Conservation (phyloP, 345 rosid genomes). For the Arabidopsis arenosa region DNA sequence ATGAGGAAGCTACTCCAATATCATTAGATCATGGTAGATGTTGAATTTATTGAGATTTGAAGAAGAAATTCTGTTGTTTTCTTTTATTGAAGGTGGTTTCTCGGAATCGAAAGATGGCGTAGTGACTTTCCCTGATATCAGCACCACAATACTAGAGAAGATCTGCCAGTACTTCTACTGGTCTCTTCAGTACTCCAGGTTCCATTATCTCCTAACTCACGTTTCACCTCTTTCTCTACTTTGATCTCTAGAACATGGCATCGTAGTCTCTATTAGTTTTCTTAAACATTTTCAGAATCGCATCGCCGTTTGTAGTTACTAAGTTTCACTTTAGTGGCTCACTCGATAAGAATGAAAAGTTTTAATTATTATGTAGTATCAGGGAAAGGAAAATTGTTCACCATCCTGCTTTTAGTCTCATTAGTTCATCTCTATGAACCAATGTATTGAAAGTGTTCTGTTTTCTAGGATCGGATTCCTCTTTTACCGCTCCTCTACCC, state of each 20-base stretch:
- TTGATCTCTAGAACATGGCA: constrained; percentile 14
- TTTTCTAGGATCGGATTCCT: background rate
- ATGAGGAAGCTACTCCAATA: background rate
- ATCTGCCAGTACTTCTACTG: constrained; percentile 89
- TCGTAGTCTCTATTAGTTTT: background rate
- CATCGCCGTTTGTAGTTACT: background rate
- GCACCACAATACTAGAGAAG: constrained; percentile 82
- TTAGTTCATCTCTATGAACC: background rate
- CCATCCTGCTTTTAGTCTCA: background rate
- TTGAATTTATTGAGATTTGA: background rate
- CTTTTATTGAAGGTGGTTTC: constrained; percentile 57
- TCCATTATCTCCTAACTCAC: constrained; percentile 30
- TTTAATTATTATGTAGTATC: too few species aligned
- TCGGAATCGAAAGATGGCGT: constrained; percentile 76
- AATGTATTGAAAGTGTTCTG: background rate
- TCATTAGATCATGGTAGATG: constrained; percentile 4
- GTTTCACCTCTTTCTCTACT: background rate
- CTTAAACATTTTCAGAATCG: background rate
- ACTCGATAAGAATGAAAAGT: background rate
- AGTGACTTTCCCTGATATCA: constrained; percentile 86
- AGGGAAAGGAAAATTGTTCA: background rate
- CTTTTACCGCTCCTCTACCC: background rate
- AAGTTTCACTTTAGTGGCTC: background rate
- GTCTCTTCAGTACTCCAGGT: constrained; percentile 89
- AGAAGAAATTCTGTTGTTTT: background rate